Percentiles rank a stretch among this genome's conserved stretches.
Evolutionary conservation across 805 yeast species (phyloP).

Genomic region (Candida parachauliodes): DNA sequence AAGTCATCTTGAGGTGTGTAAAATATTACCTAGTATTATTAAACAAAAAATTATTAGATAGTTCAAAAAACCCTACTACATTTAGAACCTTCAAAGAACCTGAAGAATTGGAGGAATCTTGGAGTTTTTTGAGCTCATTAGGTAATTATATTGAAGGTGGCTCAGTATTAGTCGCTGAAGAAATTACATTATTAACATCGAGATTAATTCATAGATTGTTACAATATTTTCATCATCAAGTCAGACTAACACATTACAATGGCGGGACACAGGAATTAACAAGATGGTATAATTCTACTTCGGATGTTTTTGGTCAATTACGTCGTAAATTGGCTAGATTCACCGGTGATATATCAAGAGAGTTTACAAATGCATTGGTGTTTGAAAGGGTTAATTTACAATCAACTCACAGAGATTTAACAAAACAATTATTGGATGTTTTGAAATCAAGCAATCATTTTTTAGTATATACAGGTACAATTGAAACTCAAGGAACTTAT

Average conservation of each 20-base stretch:
- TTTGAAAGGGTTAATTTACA: constrained; percentile 47
- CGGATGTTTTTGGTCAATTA: constrained; percentile 69
- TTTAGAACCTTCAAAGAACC: constrained; percentile 88
- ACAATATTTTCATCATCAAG: constrained; percentile 68
- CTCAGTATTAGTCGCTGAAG: constrained; percentile 75
- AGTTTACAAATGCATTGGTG: constrained; percentile 69
- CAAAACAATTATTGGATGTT: constrained; percentile 51
- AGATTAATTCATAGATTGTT: constrained; percentile 66
- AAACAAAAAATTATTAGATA: constrained; percentile 73
- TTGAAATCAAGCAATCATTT: constrained; percentile 69
- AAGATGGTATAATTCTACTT: constrained; percentile 64
- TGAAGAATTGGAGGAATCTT: constrained; percentile 80
- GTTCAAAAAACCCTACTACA: constrained; percentile 56
- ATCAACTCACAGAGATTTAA: constrained; percentile 35
- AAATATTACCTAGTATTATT: constrained; percentile 66
- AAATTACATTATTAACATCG: constrained; percentile 61
- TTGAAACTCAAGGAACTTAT: constrained; percentile 74
- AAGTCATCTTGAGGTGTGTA: constrained; percentile 68
- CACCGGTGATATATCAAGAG: constrained; percentile 58
- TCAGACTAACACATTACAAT: constrained; percentile 53
- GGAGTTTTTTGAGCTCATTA: constrained; percentile 71
- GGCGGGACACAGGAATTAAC: constrained; percentile 36
- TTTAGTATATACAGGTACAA: constrained; percentile 66
- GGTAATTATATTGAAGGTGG: constrained; percentile 81
- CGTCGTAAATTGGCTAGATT: constrained; percentile 83